Evolutionary conservation across 1,139 yeast species (phyloP).

Genomic region (Geotrichum klebahnii): DNA sequence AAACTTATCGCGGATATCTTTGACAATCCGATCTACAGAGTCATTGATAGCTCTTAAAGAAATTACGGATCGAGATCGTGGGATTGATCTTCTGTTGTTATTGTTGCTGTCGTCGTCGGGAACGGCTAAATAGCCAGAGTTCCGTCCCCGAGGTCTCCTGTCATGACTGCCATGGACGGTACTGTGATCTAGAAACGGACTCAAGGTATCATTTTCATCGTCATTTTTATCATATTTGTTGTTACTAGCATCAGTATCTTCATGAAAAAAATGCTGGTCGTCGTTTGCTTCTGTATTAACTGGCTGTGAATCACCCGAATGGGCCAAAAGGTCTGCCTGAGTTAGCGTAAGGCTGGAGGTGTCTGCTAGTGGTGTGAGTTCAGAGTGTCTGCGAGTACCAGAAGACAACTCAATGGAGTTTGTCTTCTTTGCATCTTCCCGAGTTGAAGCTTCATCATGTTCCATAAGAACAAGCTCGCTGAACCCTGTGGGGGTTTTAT

Average conservation of each 20-base stretch:
- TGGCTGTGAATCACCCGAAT: background rate
- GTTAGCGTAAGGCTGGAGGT: no score
- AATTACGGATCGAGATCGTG: conserved; percentile 4
- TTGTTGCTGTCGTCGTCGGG: background rate
- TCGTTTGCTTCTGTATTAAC: background rate
- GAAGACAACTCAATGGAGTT: conserved; percentile 11
- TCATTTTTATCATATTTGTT: background rate
- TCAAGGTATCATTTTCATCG: conserved; percentile 3
- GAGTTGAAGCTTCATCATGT: conserved; percentile 12
- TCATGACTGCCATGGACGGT: background rate
- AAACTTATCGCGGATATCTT: conserved; percentile 17
- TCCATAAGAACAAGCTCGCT: conserved; percentile 13
- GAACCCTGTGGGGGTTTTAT: conserved; percentile 8
- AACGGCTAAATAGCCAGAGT: background rate
- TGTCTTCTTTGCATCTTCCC: conserved; percentile 6
- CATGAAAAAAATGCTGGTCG: background rate
- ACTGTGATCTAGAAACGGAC: background rate
- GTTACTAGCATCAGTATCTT: background rate
- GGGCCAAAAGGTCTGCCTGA: background rate
- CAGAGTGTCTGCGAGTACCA: background rate
- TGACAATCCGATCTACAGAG: conserved; percentile 18
- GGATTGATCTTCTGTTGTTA: background rate
- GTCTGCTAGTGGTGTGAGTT: background rate
- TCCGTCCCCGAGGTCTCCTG: background rate
- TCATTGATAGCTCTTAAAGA: conserved; percentile 9